phyloP scores from a whole-genome alignment of 345 rosid species.

The Pelargonium nanum region DNA sequence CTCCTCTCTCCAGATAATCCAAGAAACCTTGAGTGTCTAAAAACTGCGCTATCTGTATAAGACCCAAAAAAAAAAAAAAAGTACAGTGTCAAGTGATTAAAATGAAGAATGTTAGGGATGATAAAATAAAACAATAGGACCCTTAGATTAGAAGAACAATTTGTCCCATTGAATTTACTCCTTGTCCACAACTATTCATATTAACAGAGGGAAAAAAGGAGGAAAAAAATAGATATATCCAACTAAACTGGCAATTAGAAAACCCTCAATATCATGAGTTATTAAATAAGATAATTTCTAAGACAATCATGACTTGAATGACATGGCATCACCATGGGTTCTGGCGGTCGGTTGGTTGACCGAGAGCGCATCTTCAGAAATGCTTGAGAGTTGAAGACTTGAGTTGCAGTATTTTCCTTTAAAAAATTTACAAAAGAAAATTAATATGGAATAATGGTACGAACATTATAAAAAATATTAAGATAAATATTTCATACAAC shows the following conservation, averaged over 20 bases:
- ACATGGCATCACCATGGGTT: slow-evolving; percentile 63
- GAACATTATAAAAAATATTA: slow-evolving; percentile 6
- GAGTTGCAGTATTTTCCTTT: slow-evolving; percentile 63
- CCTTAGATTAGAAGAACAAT: not conserved
- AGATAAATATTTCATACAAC: slow-evolving; percentile 42
- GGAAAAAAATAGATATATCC: not conserved
- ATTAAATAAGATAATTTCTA: not conserved
- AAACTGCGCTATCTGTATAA: slow-evolving; percentile 64
- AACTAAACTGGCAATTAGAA: not conserved
- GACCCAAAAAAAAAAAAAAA: slow-evolving; percentile 8
- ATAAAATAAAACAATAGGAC: not conserved
- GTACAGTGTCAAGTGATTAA: not conserved
- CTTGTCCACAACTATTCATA: not conserved
- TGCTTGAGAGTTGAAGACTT: slow-evolving; percentile 75
- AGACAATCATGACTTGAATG: slow-evolving; percentile 1
- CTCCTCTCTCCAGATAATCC: slow-evolving; percentile 81
- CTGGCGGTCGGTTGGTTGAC: slow-evolving; percentile 76
- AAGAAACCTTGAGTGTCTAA: slow-evolving; percentile 80
- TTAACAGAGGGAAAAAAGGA: not conserved
- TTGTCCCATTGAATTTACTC: not conserved
- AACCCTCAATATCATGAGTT: not conserved
- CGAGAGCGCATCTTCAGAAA: slow-evolving; percentile 89
- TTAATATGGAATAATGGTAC: slow-evolving; percentile 4
- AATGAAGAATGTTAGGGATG: not conserved
- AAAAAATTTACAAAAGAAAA: slow-evolving; percentile 15